Conservation (phyloP, 176 grass and related monocot genomes). For the Elaeis guineensis region DNA sequence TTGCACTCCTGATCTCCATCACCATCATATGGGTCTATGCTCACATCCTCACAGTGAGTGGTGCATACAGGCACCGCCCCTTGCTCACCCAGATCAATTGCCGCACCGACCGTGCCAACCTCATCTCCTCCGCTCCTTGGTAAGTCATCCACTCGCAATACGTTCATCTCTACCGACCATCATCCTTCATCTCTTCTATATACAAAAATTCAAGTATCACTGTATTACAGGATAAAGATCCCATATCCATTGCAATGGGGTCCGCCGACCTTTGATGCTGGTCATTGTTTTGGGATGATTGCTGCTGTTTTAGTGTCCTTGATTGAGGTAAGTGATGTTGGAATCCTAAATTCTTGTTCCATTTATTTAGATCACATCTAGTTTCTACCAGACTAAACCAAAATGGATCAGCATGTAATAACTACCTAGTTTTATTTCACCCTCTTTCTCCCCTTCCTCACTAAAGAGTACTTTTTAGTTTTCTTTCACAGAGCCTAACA, state of each 20-base stretch:
- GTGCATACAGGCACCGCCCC: constrained; percentile 62
- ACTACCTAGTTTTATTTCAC: too few species aligned
- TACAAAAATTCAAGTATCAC: too few species aligned
- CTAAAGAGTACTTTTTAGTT: too few species aligned
- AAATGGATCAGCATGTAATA: too few species aligned
- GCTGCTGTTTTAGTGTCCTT: constrained; percentile 90
- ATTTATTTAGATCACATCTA: too few species aligned
- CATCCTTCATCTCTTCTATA: neutral
- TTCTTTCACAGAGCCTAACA: too few species aligned
- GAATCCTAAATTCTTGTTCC: too few species aligned
- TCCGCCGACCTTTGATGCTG: constrained; percentile 81
- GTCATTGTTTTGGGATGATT: constrained; percentile 96
- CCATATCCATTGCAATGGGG: constrained; percentile 97
- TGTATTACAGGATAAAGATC: constrained; percentile 67
- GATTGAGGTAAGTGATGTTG: constrained; percentile 47
- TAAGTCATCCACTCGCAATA: constrained; percentile 1
- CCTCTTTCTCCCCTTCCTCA: too few species aligned
- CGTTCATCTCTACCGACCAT: constrained; percentile 55
- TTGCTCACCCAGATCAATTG: constrained; percentile 73
- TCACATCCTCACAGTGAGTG: constrained; percentile 77
- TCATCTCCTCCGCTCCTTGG: constrained; percentile 85
- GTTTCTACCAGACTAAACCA: too few species aligned
- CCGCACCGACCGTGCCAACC: constrained; percentile 65
- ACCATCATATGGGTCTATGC: constrained; percentile 75
- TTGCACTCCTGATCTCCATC: constrained; percentile 67